Evolutionary conservation across 805 yeast genomes (phyloP).

Genomic region (Candida endomychidarum): DNA sequence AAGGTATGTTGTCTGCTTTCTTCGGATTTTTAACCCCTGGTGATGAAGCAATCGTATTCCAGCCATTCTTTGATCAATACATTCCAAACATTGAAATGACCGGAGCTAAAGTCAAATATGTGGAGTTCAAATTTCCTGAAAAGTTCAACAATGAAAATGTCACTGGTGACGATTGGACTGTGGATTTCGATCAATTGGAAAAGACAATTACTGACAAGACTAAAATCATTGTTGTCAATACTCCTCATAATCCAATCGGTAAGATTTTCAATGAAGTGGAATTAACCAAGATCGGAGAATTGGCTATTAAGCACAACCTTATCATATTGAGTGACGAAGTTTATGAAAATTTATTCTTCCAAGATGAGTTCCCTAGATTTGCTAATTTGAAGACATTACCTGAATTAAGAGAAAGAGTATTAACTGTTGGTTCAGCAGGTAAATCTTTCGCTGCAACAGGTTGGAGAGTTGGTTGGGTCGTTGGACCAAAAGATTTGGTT

Average conservation of each 20-base stretch:
- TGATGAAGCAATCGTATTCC: constrained; percentile 94
- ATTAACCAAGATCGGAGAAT: constrained; percentile 67
- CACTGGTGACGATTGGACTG: constrained; percentile 81
- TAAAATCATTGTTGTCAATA: constrained; percentile 81
- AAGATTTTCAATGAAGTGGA: constrained; percentile 81
- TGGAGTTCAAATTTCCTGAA: constrained; percentile 79
- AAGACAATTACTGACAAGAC: constrained; percentile 72
- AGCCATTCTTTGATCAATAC: constrained; percentile 97
- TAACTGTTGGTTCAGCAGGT: constrained; percentile 96
- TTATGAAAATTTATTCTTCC: constrained; percentile 84
- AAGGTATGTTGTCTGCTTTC: constrained; percentile 83
- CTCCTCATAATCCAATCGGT: constrained; percentile 97
- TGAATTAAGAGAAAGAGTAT: constrained; percentile 73
- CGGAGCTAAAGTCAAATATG: constrained; percentile 89
- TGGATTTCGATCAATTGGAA: constrained; percentile 77
- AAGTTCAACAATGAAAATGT: constrained; percentile 64
- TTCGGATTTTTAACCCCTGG: constrained; percentile 83
- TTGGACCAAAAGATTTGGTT: constrained; percentile 80
- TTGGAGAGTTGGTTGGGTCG: constrained; percentile 97
- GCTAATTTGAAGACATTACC: constrained; percentile 68
- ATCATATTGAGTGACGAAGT: constrained; percentile 91
- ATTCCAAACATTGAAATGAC: constrained; percentile 90
- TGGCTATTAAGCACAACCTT: constrained; percentile 84
- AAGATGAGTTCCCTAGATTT: constrained; percentile 69
- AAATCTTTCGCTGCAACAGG: constrained; percentile 99